These are phyloP conservation scores for Apiospora pterosperma DNA, from an alignment of 2,329 filamentous ascomycete genomes.

Conservation along the genomic window DNA sequence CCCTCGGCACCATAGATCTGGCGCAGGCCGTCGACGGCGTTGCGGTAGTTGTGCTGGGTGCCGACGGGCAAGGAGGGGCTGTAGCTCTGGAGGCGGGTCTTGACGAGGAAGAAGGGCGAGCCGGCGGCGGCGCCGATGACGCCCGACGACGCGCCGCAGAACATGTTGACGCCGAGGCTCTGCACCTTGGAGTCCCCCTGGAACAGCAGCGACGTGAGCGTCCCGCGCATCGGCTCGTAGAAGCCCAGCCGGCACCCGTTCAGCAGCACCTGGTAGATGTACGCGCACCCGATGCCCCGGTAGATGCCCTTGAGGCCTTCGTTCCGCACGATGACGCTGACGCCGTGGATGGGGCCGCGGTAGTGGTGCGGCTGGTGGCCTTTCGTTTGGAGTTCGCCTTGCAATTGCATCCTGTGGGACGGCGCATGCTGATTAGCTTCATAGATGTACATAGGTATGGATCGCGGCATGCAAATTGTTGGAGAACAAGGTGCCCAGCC, in stretches of 20 bases:
- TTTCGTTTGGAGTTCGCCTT: constrained; percentile 90
- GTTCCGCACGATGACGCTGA: constrained; percentile 84
- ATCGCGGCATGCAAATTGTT: neutral
- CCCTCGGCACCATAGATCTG: constrained; percentile 80
- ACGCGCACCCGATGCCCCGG: constrained; percentile 85
- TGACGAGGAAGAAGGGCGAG: constrained; percentile 96
- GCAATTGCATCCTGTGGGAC: constrained; percentile 74
- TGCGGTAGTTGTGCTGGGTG: constrained; percentile 91
- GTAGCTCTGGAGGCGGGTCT: constrained; percentile 91
- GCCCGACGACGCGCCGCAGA: constrained; percentile 84
- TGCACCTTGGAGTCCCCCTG: constrained; percentile 67
- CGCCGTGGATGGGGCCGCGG: constrained; percentile 85
- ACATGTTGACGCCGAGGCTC: constrained; percentile 87
- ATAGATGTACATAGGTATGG: constrained; percentile 6
- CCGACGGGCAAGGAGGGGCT: constrained; percentile 91
- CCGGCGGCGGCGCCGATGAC: constrained; percentile 90
- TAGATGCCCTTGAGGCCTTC: constrained; percentile 85
- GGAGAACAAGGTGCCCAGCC: neutral
- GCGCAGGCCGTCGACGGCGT: constrained; percentile 76
- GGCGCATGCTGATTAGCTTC: constrained; percentile 7
- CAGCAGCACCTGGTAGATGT: constrained; percentile 92
- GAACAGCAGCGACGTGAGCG: constrained; percentile 66
- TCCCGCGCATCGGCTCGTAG: constrained; percentile 88
- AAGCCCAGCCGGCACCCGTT: constrained; percentile 97
- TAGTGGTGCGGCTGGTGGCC: constrained; percentile 84